Evolutionary conservation across 345 rosid genomes (phyloP), one percentile per base, ranked within the genome.

Genomic region (Ceriops zippeliana): DNA sequence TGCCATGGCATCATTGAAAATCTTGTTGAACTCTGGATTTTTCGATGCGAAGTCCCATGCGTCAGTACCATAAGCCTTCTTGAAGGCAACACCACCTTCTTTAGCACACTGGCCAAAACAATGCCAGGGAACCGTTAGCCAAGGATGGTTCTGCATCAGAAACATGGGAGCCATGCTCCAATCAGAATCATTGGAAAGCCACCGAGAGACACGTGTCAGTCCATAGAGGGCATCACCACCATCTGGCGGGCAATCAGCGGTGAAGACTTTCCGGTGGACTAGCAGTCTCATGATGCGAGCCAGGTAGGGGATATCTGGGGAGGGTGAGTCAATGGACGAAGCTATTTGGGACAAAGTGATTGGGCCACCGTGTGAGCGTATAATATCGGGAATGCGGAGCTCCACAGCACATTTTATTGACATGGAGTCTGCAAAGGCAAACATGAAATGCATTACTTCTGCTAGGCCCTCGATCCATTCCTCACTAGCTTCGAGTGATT

Each of bases 51-150:
- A 60, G 1, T 73, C 80, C 79, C 76, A 83, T 6, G 80, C 1
- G 9, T 68, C 74, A 10, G 67, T 31, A 0, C 82, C 86, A 53
- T 73, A 60, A 22, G 82, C 83, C 70, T 64, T 80, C 35, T 77
- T 21, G 59, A 77, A 83, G 1, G 84, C 80, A 21, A 51, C 0
- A 0, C 83, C 82, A 22, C 84, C 79, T 77, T 82, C 83, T 75
- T 68, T 64, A 0, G 78, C 68, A 5, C 83, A 75, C 22, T 63
- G 73, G 72, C 79, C 68, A 0, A 81, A 8, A 24, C 2, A 66
- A 19, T 71, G 79, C 87, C 84, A 72, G 0, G 81, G 74, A 21
- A 56, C 62, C 63, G 46, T 4, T 0, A 15, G n/a, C 68, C 21
- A 46, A 2, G 80, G 76, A 70, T 80, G 77, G 70, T 61, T 61